A percentile compares a stretch with the other conserved stretches of the same genome.
Conservation (phyloP, 768 basidiomycete genomes). For the Cantharellus cinnabarinus region DNA sequence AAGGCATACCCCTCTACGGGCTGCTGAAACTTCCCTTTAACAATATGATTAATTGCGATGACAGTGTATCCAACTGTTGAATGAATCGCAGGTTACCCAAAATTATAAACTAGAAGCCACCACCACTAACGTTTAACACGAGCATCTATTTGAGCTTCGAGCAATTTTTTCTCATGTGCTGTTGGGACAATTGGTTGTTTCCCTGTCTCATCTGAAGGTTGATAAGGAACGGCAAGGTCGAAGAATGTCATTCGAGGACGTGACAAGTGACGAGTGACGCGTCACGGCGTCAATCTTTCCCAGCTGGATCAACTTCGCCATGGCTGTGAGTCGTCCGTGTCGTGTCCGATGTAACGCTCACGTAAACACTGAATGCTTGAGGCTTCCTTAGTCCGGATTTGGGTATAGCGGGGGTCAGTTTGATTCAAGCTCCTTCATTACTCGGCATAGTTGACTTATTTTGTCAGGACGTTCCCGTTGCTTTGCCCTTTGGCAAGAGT, state of each 20-base stretch:
- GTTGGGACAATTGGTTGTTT: neutral
- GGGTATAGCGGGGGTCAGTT: slow-evolving; percentile 39
- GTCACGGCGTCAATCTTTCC: too few species aligned
- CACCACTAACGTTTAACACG: slow-evolving; percentile 38
- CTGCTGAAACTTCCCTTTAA: slow-evolving; percentile 51
- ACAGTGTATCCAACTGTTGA: slow-evolving; percentile 68
- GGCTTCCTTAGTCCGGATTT: slow-evolving; percentile 36
- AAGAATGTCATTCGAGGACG: neutral
- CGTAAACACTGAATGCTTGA: too few species aligned
- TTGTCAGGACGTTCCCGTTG: slow-evolving; percentile 58
- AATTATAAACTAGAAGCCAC: neutral
- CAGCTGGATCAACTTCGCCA: too few species aligned
- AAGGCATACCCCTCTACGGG: slow-evolving; percentile 35
- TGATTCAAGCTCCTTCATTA: neutral
- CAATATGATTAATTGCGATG: slow-evolving; percentile 53
- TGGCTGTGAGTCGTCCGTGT: too few species aligned
- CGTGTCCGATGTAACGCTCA: too few species aligned
- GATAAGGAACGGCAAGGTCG: neutral
- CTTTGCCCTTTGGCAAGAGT: slow-evolving; percentile 85
- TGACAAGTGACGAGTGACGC: too few species aligned
- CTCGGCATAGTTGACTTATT: neutral
- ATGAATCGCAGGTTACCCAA: neutral
- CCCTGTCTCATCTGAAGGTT: neutral
- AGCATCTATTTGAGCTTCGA: slow-evolving; percentile 27
- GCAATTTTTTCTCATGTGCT: neutral